Evolutionary conservation across 208 protist genomes (phyloP), one percentile per base, ranked within the genome.

Genomic region (Wallacemonas sp.): DNA sequence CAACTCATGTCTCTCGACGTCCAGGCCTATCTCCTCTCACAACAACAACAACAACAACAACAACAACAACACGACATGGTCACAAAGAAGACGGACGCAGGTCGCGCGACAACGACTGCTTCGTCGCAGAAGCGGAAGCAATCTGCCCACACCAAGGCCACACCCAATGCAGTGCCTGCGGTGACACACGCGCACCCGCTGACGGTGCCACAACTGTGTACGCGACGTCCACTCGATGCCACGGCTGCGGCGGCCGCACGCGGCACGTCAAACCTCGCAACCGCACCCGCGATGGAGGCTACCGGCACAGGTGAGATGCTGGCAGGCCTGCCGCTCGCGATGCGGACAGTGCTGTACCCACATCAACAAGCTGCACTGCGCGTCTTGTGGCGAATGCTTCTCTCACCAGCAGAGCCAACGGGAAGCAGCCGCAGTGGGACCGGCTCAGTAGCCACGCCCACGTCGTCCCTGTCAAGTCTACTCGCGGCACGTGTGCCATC

Each of bases 1-100:
- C 52, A 58, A 17, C 52, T 58, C 30, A 19, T 58, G 52, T 58
- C 52, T 24, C 52, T 58, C 8, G 52, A 58, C 32, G 30, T 58
- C 12, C 30, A 58, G 23, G 26, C 52, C 0, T 58, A 58, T n/a
- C 19, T 58, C 6, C 14, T 41, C 14, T 41, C 36, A 6, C 36
- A 14, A 6, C 36, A 6, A 6, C 14, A 6, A 6, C 6, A 14
- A 6, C 36, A 41, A 41, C 36, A 14, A 17, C 9, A 6, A 17
- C 36, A 14, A 41, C 36, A 14, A 41, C 9, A 41, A 6, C 36
- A 6, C 36, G 36, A 41, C 6, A 14, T 49, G 44, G 19, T 49
- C 44, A 5, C 5, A 14, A 23, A 49, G 44, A 49, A 12, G 44
- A 12, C 44, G 19, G 19, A 49, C 17, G 44, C 9, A 26, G 19